Percentiles rank a stretch among this genome's conserved stretches.
Evolutionary conservation across 1,284 basidiomycete genomes (phyloP).

Genomic region (Peniophora sp.): DNA sequence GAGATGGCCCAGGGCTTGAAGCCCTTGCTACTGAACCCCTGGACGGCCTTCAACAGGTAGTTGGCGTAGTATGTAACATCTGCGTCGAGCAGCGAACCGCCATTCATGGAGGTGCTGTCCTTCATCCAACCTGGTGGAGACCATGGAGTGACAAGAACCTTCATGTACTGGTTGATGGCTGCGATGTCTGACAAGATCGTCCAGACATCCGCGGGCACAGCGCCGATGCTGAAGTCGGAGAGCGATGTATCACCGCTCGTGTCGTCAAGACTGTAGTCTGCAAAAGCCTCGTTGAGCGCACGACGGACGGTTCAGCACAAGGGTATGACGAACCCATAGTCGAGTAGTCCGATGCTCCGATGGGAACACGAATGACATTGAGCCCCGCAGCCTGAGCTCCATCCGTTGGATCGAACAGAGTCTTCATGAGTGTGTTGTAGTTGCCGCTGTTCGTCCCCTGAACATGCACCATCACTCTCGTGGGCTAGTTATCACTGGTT

Average conservation of each 20-base stretch:
- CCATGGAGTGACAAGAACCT: slow-evolving; percentile 41
- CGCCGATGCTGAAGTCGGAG: slow-evolving; percentile 31
- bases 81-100: slow-evolving; percentile 27
- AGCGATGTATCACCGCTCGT: slow-evolving; percentile 33
- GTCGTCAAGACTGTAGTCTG: slow-evolving; percentile 45
- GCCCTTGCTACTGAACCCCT: slow-evolving; percentile 35
- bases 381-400: slow-evolving; percentile 37
- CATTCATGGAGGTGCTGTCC: slow-evolving; percentile 32
- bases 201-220: slow-evolving; percentile 38
- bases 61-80: slow-evolving; percentile 26
- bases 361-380: slow-evolving; percentile 39
- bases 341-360: slow-evolving; percentile 46
- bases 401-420: slow-evolving; percentile 40
- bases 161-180: slow-evolving; percentile 32
- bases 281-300: background rate
- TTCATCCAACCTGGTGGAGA: slow-evolving; percentile 52
- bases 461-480: background rate
- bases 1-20: slow-evolving; percentile 35
- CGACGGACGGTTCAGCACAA: background rate
- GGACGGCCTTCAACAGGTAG: slow-evolving; percentile 33
- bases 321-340: slow-evolving; percentile 15
- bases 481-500: background rate
- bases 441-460: slow-evolving; percentile 31
- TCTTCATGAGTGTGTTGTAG: slow-evolving; percentile 38
- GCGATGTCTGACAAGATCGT: slow-evolving; percentile 36